These are phyloP conservation scores for Raphanus raphanistrum DNA, from an alignment of 345 rosid species.

Conservation along the genomic window DNA sequence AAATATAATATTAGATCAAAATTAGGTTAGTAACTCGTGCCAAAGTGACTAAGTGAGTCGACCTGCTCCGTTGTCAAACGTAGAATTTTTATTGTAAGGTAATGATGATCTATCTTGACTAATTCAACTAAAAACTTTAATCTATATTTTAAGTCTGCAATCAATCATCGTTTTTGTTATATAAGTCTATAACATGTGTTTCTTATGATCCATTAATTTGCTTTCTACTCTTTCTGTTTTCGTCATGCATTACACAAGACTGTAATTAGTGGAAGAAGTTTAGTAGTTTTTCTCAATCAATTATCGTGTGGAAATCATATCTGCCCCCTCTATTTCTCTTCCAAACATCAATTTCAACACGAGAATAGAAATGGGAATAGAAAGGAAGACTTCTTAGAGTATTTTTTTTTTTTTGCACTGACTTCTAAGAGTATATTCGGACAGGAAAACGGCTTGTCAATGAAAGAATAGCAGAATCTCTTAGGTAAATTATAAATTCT, in stretches of 20 bases:
- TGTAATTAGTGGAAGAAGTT: slow-evolving; percentile 15
- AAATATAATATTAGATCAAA: no score
- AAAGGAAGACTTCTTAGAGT: not conserved
- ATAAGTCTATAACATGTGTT: slow-evolving; percentile 19
- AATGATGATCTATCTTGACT: slow-evolving; percentile 17
- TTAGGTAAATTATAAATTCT: not conserved
- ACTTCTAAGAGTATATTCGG: not conserved
- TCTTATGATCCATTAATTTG: slow-evolving; percentile 25
- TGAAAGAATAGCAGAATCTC: not conserved
- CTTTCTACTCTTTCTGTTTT: slow-evolving; percentile 12
- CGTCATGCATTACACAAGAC: not conserved
- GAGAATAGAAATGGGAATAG: not conserved
- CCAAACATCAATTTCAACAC: slow-evolving; percentile 16
- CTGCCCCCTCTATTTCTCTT: not conserved
- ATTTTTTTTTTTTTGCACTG: no score
- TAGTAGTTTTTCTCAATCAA: slow-evolving; percentile 19
- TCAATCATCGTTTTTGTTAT: not conserved
- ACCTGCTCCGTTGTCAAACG: not conserved
- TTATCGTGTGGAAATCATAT: not conserved
- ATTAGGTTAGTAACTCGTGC: not conserved
- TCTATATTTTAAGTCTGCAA: not conserved
- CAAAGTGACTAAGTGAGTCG: not conserved
- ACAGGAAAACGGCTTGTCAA: slow-evolving; percentile 3
- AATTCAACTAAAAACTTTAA: not conserved
- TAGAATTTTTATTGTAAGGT: not conserved